Conservation (phyloP, 495 filamentous ascomycete species). For the Venustampulla echinocandica region DNA sequence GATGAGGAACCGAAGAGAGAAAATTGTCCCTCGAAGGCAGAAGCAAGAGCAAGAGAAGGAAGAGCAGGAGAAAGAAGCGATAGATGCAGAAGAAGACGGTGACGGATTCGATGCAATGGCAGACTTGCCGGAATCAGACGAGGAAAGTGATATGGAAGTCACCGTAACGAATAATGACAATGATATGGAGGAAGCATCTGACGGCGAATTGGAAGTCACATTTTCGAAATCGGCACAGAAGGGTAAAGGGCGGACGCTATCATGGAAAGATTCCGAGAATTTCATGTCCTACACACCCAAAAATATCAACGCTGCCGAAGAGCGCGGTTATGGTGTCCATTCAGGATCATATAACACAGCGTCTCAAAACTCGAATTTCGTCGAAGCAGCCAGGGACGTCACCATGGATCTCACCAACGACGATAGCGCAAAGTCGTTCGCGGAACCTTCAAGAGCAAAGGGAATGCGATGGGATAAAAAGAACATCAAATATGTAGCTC, state of each 20-base stretch:
- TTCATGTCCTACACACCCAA: slow-evolving; percentile 94
- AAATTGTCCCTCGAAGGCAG: slow-evolving; percentile 42
- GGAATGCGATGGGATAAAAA: slow-evolving; percentile 96
- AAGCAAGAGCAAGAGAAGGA: slow-evolving; percentile 27
- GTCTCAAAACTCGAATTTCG: slow-evolving; percentile 58
- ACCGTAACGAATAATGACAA: slow-evolving; percentile 23
- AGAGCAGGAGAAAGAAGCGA: slow-evolving; percentile 27
- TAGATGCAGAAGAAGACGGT: slow-evolving; percentile 13
- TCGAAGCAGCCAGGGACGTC: slow-evolving; percentile 68
- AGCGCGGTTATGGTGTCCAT: slow-evolving; percentile 85
- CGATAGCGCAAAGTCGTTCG: slow-evolving; percentile 70
- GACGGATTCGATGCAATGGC: slow-evolving; percentile 27
- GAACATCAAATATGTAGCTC: slow-evolving; percentile 83
- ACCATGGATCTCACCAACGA: slow-evolving; percentile 87
- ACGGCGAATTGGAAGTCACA: slow-evolving; percentile 74
- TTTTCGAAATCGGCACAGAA: slow-evolving; percentile 51
- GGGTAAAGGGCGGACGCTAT: slow-evolving; percentile 31
- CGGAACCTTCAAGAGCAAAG: slow-evolving; percentile 53
- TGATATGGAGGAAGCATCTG: slow-evolving; percentile 58
- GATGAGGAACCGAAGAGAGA: slow-evolving; percentile 58
- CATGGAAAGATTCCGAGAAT: slow-evolving; percentile 74
- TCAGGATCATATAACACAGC: slow-evolving; percentile 51
- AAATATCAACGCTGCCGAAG: slow-evolving; percentile 68
- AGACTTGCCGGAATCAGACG: slow-evolving; percentile 25
- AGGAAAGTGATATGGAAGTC: slow-evolving; percentile 37